Percentiles rank a stretch among this genome's conserved stretches.
These are phyloP conservation scores for Xylaria acuta DNA, from an alignment of 495 filamentous ascomycete species.

Conservation along the genomic window DNA sequence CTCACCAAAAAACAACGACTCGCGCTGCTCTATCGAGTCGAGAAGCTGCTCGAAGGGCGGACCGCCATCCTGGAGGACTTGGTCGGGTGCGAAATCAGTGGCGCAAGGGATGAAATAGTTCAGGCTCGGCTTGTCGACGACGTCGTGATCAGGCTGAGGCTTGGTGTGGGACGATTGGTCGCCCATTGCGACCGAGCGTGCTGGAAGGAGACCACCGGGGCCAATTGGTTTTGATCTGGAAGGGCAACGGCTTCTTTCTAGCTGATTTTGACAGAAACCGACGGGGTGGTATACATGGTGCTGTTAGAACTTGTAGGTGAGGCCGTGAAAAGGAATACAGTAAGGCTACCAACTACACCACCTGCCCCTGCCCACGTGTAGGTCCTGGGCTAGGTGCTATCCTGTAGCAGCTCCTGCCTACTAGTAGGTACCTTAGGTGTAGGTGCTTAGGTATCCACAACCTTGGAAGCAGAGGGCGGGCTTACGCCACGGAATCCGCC, in stretches of 20 bases:
- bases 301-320: background rate
- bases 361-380: too few relatives aligned
- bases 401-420: too few relatives aligned
- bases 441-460: too few relatives aligned
- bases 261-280: background rate
- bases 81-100: constrained; percentile 69
- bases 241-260: background rate
- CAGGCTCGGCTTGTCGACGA: constrained; percentile 74
- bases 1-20: constrained; percentile 72
- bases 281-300: background rate
- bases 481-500: background rate
- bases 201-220: background rate
- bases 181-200: constrained; percentile 28
- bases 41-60: constrained; percentile 49
- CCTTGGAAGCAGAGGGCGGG: too few relatives aligned
- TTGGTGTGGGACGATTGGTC: constrained; percentile 35
- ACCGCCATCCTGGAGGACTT: constrained; percentile 49
- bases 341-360: background rate
- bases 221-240: background rate
- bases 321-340: background rate
- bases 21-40: constrained; percentile 54
- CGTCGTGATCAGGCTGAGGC: constrained; percentile 49
- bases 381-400: too few relatives aligned
- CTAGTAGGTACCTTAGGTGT: background rate
- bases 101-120: constrained; percentile 79